Conservation (phyloP, 345 rosid genomes). For the Cochlearia excelsa region DNA sequence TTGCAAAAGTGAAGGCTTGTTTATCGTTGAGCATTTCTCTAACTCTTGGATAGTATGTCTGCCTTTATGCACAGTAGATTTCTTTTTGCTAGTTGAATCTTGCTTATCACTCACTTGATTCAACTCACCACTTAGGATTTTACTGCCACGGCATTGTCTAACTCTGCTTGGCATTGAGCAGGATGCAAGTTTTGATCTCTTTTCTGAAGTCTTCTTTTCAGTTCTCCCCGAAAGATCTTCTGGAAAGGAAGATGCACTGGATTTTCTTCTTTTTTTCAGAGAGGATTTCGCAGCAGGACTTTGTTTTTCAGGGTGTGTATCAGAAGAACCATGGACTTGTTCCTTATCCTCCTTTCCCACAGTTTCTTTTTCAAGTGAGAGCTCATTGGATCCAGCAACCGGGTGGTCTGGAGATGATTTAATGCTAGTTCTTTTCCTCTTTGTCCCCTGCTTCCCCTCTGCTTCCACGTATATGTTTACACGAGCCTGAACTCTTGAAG, state of each 20-base stretch:
- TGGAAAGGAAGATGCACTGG: constrained; percentile 19
- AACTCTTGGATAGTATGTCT: constrained; percentile 17
- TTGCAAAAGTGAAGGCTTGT: constrained; percentile 35
- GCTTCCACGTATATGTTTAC: constrained; percentile 17
- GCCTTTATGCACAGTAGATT: constrained; percentile 14
- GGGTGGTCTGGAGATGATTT: constrained; percentile 15
- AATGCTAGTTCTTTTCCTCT: constrained; percentile 29
- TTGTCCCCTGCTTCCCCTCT: constrained; percentile 23
- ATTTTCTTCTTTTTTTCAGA: constrained; percentile 24
- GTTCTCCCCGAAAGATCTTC: constrained; percentile 14
- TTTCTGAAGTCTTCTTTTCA: constrained; percentile 31
- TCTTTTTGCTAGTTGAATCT: constrained; percentile 24
- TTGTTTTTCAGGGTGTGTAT: constrained; percentile 17
- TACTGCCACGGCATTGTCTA: constrained; percentile 19
- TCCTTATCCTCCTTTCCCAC: constrained; percentile 20
- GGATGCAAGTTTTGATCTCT: constrained; percentile 28
- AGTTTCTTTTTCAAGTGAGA: constrained; percentile 20
- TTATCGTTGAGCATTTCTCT: constrained; percentile 27
- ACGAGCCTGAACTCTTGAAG: constrained; percentile 28
- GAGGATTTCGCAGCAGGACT: constrained; percentile 4
- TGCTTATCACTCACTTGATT: constrained; percentile 26
- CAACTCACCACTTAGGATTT: constrained; percentile 30
- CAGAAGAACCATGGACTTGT: neutral
- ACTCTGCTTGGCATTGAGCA: constrained; percentile 23
- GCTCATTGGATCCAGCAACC: constrained; percentile 11